Evolutionary conservation across 2,329 filamentous ascomycete species (phyloP).

Genomic region (Cercospora nicotianae): DNA sequence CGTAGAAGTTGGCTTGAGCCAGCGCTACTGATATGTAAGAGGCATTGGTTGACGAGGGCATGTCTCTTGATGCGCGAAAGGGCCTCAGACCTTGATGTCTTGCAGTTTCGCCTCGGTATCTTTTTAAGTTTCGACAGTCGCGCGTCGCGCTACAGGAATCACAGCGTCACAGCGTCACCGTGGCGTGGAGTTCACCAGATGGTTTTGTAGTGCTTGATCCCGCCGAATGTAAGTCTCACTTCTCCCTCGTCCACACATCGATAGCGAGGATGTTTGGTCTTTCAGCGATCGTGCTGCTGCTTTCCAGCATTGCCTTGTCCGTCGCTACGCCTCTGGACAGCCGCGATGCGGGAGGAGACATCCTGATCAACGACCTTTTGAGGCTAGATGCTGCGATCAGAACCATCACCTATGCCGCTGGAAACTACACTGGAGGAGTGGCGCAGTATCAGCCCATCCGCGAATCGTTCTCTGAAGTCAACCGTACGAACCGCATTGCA

Average conservation of each 20-base stretch:
- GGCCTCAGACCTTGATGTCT: neutral
- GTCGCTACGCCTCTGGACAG: constrained; percentile 8
- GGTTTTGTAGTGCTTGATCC: neutral
- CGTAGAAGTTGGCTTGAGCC: neutral
- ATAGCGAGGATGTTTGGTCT: constrained; percentile 3
- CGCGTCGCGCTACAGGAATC: neutral
- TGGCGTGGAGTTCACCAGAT: neutral
- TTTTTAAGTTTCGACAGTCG: neutral
- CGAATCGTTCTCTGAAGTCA: constrained; percentile 26
- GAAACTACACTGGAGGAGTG: constrained; percentile 24
- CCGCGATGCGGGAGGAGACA: constrained; percentile 26
- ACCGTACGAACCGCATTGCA: constrained; percentile 29
- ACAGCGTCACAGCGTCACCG: constrained; percentile 7
- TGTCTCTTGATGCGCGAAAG: neutral
- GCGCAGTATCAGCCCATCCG: constrained; percentile 24
- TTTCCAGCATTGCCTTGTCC: constrained; percentile 12
- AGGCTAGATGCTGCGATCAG: constrained; percentile 27
- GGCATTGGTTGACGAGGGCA: neutral
- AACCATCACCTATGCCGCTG: constrained; percentile 20
- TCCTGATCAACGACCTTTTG: constrained; percentile 24
- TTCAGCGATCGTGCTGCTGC: constrained; percentile 8
- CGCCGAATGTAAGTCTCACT: constrained; percentile 1
- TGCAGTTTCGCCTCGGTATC: neutral
- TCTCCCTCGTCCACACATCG: neutral
- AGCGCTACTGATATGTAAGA: neutral